Conservation (phyloP, 2,329 filamentous ascomycete species). For the Tolypocladium guangdongense region DNA sequence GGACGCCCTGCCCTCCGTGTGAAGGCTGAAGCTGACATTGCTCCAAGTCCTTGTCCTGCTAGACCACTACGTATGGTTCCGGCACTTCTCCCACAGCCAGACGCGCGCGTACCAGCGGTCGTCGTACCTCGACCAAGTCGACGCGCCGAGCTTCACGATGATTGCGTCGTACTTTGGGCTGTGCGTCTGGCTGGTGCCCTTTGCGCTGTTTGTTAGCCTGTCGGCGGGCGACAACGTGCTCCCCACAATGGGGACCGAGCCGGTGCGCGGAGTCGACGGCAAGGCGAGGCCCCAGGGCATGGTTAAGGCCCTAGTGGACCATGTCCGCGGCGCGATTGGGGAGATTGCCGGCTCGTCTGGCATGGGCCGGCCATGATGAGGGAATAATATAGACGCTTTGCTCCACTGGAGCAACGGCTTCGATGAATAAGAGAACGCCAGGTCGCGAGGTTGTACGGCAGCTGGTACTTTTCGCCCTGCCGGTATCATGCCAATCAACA, state of each 20-base stretch:
- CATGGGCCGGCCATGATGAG: constrained; percentile 9
- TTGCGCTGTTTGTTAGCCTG: constrained; percentile 86
- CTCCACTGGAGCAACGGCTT: not conserved
- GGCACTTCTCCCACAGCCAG: constrained; percentile 66
- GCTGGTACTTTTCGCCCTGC: not conserved
- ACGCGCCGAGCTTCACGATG: constrained; percentile 77
- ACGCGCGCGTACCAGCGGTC: constrained; percentile 45
- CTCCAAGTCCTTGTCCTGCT: constrained; percentile 63
- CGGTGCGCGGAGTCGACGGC: constrained; percentile 32
- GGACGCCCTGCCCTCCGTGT: not conserved
- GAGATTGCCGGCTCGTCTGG: constrained; percentile 24
- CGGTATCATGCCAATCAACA: not conserved
- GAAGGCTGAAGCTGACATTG: no score
- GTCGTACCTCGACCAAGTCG: constrained; percentile 50
- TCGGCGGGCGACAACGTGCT: constrained; percentile 92
- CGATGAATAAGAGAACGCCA: not conserved
- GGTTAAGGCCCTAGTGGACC: constrained; percentile 55
- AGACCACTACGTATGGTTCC: constrained; percentile 96
- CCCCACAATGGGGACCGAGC: constrained; percentile 72
- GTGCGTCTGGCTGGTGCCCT: constrained; percentile 94
- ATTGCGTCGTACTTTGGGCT: constrained; percentile 94
- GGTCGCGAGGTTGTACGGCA: not conserved
- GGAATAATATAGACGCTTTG: not conserved
- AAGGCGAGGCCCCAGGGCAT: constrained; percentile 50
- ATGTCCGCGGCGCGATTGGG: constrained; percentile 40